A percentile compares a stretch with the other conserved stretches of the same genome.
Conservation (phyloP, 2,329 filamentous ascomycete genomes). For the Diaporthe sp. region DNA sequence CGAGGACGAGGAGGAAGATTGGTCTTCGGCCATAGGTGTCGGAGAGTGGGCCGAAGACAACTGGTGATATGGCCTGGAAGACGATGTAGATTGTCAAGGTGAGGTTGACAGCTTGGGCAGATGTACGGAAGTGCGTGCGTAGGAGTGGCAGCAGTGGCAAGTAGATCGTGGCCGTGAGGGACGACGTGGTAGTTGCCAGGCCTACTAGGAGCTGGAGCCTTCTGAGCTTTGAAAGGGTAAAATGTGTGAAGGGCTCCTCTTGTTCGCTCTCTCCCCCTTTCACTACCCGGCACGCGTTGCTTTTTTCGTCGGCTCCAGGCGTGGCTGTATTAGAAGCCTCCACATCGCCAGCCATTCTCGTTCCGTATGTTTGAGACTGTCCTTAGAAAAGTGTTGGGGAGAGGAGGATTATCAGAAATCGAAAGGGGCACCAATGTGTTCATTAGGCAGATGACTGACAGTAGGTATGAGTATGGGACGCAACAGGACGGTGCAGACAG, state of each 20-base stretch:
- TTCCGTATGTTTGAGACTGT: neutral
- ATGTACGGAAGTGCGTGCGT: constrained; percentile 48
- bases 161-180: constrained; percentile 59
- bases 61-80: constrained; percentile 70
- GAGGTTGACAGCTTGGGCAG: constrained; percentile 54
- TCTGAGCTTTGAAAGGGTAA: neutral
- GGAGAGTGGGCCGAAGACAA: constrained; percentile 69
- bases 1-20: constrained; percentile 68
- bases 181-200: neutral
- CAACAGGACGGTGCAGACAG: neutral
- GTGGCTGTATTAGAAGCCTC: neutral
- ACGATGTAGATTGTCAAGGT: constrained; percentile 70
- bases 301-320: too few relatives aligned
- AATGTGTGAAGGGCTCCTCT: neutral
- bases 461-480: neutral
- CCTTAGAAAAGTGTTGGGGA: rapidly evolving
- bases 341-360: neutral
- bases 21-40: constrained; percentile 69
- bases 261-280: too few relatives aligned
- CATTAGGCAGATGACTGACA: neutral
- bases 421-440: neutral
- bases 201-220: neutral
- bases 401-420: too few relatives aligned
- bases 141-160: constrained; percentile 54
- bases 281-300: too few relatives aligned